Evolutionary conservation across 2,329 filamentous ascomycete genomes (phyloP).

Genomic region (Fusarium pseudonygamai): DNA sequence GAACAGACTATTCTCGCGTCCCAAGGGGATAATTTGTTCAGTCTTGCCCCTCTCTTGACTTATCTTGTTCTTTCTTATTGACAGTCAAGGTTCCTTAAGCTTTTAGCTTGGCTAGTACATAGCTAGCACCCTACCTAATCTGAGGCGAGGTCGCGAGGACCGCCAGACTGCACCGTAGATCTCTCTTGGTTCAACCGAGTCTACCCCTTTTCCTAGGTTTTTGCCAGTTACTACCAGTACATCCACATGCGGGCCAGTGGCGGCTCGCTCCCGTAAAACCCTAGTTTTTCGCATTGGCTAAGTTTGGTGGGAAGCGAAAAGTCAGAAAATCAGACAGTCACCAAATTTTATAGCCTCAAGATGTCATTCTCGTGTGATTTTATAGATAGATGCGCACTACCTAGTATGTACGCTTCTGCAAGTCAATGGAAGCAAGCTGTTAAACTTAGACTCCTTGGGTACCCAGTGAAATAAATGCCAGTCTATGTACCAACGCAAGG

Average conservation of each 20-base stretch:
- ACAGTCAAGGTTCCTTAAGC: constrained; percentile 26
- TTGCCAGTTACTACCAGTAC: constrained; percentile 2
- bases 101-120: constrained; percentile 19
- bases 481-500: not conserved
- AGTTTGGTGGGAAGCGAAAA: not conserved
- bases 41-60: constrained; percentile 23
- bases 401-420: not conserved
- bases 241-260: constrained; percentile 16
- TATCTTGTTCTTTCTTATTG: constrained; percentile 15
- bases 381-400: not conserved
- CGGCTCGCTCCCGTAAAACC: constrained; percentile 33
- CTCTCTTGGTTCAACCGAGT: constrained; percentile 16
- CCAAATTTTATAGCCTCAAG: not conserved
- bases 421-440: not conserved
- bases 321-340: not conserved
- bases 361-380: constrained; percentile 19
- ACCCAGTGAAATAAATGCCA: constrained; percentile 23
- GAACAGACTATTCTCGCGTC: not conserved
- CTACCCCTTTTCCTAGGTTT: constrained; percentile 21
- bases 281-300: constrained; percentile 17
- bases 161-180: constrained; percentile 28
- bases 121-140: constrained; percentile 24
- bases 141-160: constrained; percentile 15
- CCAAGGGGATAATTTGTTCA: not conserved
- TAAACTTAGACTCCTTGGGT: not conserved